Conservation (phyloP, 2,329 filamentous ascomycete genomes). For the Ilyonectria destructans region DNA sequence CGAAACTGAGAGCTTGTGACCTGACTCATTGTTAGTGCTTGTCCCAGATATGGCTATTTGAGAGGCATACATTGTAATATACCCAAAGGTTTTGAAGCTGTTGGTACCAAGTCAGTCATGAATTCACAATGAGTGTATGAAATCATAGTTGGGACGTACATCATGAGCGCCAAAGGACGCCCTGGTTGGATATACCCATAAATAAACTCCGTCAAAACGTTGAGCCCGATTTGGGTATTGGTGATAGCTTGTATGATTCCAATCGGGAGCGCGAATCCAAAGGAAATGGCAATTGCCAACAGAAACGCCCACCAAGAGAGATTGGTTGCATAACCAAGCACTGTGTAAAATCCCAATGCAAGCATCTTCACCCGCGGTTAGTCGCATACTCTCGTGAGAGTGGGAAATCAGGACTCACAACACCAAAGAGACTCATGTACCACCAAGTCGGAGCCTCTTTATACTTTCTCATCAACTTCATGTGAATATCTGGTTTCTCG, state of each 20-base stretch:
- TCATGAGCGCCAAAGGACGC: slow-evolving; percentile 80
- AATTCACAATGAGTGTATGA: too few species aligned
- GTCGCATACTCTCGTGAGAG: slow-evolving; percentile 20
- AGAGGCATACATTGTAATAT: slow-evolving; percentile 68
- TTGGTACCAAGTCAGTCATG: slow-evolving; percentile 8
- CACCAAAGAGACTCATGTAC: slow-evolving; percentile 72
- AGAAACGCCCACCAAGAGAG: slow-evolving; percentile 82
- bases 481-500: slow-evolving; percentile 76
- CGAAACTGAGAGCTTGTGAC: slow-evolving; percentile 76
- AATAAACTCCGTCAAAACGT: slow-evolving; percentile 83
- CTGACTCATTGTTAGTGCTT: slow-evolving; percentile 42
- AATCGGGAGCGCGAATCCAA: slow-evolving; percentile 76
- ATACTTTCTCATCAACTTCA: slow-evolving; percentile 76
- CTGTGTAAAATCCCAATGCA: slow-evolving; percentile 67
- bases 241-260: slow-evolving; percentile 81
- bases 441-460: slow-evolving; percentile 76
- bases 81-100: slow-evolving; percentile 76
- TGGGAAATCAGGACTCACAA: slow-evolving; percentile 58
- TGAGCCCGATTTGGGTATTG: slow-evolving; percentile 80
- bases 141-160: slow-evolving; percentile 60
- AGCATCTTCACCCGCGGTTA: slow-evolving; percentile 62
- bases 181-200: slow-evolving; percentile 84
- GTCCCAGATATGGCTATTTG: neutral
- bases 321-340: slow-evolving; percentile 76
- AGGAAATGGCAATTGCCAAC: slow-evolving; percentile 75